Conservation (phyloP, 2,329 filamentous ascomycete genomes). For the Aspergillus brasiliensis region DNA sequence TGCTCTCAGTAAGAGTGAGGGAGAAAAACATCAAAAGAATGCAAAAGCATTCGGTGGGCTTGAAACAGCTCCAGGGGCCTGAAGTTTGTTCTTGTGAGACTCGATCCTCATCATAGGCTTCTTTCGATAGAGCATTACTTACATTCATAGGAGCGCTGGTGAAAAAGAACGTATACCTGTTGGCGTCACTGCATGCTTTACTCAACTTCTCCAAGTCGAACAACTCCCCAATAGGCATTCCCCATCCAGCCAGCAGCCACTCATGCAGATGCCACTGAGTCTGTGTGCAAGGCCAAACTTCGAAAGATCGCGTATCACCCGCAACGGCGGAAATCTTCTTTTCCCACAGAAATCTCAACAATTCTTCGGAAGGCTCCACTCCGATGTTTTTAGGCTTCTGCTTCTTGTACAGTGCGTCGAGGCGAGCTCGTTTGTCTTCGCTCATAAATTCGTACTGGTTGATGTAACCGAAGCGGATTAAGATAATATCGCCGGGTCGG, state of each 20-base stretch:
- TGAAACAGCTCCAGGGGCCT: constrained; percentile 50
- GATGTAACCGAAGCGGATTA: constrained; percentile 58
- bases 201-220: constrained; percentile 49
- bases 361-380: constrained; percentile 51
- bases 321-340: constrained; percentile 58
- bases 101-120: background rate
- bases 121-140: background rate
- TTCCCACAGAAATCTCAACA: constrained; percentile 61
- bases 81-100: too few species aligned
- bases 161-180: constrained; percentile 53
- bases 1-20: too few species aligned
- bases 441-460: constrained; percentile 45
- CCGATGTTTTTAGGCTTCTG: constrained; percentile 39
- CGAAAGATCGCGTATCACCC: constrained; percentile 58
- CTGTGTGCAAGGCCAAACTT: constrained; percentile 46
- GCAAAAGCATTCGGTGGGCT: constrained; percentile 51
- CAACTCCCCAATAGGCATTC: constrained; percentile 51
- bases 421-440: constrained; percentile 35
- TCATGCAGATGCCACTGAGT: constrained; percentile 30
- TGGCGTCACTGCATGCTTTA: constrained; percentile 37
- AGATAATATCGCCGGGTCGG: constrained; percentile 57
- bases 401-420: constrained; percentile 34
- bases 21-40: constrained; percentile 40
- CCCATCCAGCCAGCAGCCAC: constrained; percentile 51
- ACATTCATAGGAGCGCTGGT: constrained; percentile 52